Evolutionary conservation across 2,329 filamentous ascomycete species (phyloP).

Genomic region (Xylaria digitata): DNA sequence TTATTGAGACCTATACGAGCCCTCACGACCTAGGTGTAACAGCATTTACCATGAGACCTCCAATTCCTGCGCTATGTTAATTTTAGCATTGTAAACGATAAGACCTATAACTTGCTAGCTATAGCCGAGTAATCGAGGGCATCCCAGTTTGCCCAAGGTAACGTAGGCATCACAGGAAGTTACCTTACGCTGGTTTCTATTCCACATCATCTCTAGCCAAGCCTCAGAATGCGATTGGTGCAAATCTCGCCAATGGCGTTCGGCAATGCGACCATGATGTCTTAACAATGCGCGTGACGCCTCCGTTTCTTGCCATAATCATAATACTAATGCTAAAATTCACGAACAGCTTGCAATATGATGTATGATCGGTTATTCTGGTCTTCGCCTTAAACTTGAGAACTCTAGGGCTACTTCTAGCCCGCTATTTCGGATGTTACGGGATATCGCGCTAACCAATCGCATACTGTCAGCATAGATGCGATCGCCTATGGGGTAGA

Average conservation of each 20-base stretch:
- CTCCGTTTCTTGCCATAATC: neutral
- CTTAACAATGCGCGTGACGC: conserved; percentile 1
- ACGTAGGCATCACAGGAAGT: too few relatives aligned
- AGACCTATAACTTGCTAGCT: too few relatives aligned
- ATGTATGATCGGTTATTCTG: neutral
- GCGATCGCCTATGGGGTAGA: neutral
- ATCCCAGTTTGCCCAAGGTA: too few relatives aligned
- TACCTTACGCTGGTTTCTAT: neutral
- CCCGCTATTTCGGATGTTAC: neutral
- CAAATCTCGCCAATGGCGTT: neutral
- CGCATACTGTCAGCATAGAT: neutral
- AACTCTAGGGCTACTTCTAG: too few relatives aligned
- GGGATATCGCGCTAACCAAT: neutral
- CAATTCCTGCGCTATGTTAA: too few relatives aligned
- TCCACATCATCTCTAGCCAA: too few relatives aligned
- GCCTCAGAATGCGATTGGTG: neutral
- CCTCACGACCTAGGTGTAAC: too few relatives aligned
- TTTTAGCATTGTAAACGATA: too few relatives aligned
- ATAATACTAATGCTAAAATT: neutral
- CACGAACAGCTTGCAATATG: neutral
- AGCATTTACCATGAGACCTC: too few relatives aligned
- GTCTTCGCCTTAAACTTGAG: neutral
- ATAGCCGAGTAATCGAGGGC: too few relatives aligned
- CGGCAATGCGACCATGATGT: neutral
- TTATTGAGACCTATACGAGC: too few relatives aligned